phyloP scores from a whole-genome alignment of 306 rosid genomes.

The Dryas drummondii region DNA sequence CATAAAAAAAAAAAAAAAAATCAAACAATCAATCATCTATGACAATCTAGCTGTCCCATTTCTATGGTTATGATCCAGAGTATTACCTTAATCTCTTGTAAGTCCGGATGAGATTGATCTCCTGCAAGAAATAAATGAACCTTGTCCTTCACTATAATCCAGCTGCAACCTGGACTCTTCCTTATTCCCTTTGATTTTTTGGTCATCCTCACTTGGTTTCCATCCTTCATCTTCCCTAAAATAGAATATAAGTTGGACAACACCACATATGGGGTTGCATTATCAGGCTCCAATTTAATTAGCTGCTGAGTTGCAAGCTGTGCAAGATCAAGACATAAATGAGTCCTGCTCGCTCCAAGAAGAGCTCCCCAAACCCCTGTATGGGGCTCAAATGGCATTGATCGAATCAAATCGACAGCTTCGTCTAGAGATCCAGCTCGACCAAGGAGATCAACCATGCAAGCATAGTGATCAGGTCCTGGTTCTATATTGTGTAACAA shows the following conservation, averaged over 20 bases:
- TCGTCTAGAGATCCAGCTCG: conserved; percentile 74
- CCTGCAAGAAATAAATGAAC: conserved; percentile 64
- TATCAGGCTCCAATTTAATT: conserved; percentile 57
- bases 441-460: conserved; percentile 80
- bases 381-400: conserved; percentile 70
- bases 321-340: conserved; percentile 65
- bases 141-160: conserved; percentile 53
- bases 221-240: conserved; percentile 51
- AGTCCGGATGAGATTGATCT: conserved; percentile 42
- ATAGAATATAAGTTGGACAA: conserved; percentile 58
- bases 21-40: not conserved
- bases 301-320: conserved; percentile 62
- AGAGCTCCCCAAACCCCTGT: conserved; percentile 85
- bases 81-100: conserved; percentile 35
- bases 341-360: conserved; percentile 68
- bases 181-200: conserved; percentile 51
- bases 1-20: not conserved
- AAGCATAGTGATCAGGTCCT: conserved; percentile 70
- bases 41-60: conserved; percentile 32
- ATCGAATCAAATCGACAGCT: conserved; percentile 55
- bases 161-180: conserved; percentile 84
- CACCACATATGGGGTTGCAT: conserved; percentile 77
- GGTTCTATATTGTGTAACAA: conserved; percentile 54
- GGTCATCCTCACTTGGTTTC: conserved; percentile 43
- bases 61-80: conserved; percentile 37